These are phyloP conservation scores for Metroxylon sagu DNA, from an alignment of 176 grass and related monocot genomes.

Conservation along the genomic window DNA sequence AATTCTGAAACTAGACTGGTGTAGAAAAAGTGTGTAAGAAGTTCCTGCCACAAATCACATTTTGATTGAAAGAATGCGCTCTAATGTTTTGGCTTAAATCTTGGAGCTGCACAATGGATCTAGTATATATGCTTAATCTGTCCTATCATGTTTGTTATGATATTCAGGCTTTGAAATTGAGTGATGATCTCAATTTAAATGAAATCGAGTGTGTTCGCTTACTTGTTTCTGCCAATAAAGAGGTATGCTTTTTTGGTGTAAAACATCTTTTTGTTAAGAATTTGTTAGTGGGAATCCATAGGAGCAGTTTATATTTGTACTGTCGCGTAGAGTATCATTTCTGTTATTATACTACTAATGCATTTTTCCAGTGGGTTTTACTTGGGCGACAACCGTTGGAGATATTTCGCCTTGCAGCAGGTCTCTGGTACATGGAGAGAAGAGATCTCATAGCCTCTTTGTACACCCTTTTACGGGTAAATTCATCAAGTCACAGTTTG, in stretches of 20 bases:
- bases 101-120: neutral
- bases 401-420: slow-evolving; percentile 80
- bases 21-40: too few relatives aligned
- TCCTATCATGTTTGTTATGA: slow-evolving; percentile 5
- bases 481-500: neutral
- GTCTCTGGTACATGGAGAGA: slow-evolving; percentile 99
- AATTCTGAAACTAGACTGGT: too few relatives aligned
- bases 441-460: slow-evolving; percentile 91
- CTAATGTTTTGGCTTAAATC: neutral
- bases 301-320: too few relatives aligned
- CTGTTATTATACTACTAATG: too few relatives aligned
- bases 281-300: too few relatives aligned
- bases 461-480: slow-evolving; percentile 85
- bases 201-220: slow-evolving; percentile 90
- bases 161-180: slow-evolving; percentile 82
- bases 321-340: too few relatives aligned
- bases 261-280: neutral
- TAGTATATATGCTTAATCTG: neutral
- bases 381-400: slow-evolving; percentile 80
- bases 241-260: slow-evolving; percentile 37
- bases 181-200: slow-evolving; percentile 94
- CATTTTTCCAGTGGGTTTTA: slow-evolving; percentile 65
- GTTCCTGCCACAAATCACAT: too few relatives aligned
- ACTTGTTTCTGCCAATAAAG: slow-evolving; percentile 75
- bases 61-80: neutral